Base-by-base conservation (phyloP, 305 asterid species). In the Fraxinus greggii region DNA sequence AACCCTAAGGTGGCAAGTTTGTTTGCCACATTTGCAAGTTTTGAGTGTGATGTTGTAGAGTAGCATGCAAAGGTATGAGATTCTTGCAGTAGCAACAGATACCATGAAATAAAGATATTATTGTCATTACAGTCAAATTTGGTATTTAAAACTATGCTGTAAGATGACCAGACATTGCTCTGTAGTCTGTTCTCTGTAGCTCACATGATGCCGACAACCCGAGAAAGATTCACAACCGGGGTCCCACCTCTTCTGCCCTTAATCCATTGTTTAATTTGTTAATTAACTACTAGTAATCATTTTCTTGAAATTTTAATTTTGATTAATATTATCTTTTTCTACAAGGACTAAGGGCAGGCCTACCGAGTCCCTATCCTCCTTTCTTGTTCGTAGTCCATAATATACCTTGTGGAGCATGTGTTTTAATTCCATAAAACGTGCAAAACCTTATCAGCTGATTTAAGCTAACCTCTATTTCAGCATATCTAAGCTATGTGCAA, bases 141-240 rank as follows among this genome's bases (percentile, higher is more conserved):
- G 4, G 73, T 23, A 42, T 86, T 72, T 40, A 76, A 72, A 56
- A 29, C 32, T 78, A 84, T 82, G 85, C 78, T 78, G 85, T 76
- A 36, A 81, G 36, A n/a, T 75, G 91, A 88, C 79, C 83, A 88
- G 91, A 88, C 91, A 38, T 29, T 32, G 63, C 85, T 78, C 83
- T 84, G 83, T 31, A 81, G 40, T 76, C 56, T 1, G 83, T 36
- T 85, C 63, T 76, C 56, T 1, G 63, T 59, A 77, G 17, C 33
- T 80, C 63, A 56, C 75, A 54, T 81, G 85, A 82, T 7, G 36
- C 80, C 45, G 88, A 83, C 87, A 79, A 83, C 80, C 87, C 86
- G 83, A 35, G 51, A 84, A 26, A 8, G 78, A 63, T 82, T 79
- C 31, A 36, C 61, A 72, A 78, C 36, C 80, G 32, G n/a, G 54